A percentile compares a stretch with the other conserved stretches of the same genome.
phyloP scores from a whole-genome alignment of 768 basidiomycete genomes.

The Suillus plorans region DNA sequence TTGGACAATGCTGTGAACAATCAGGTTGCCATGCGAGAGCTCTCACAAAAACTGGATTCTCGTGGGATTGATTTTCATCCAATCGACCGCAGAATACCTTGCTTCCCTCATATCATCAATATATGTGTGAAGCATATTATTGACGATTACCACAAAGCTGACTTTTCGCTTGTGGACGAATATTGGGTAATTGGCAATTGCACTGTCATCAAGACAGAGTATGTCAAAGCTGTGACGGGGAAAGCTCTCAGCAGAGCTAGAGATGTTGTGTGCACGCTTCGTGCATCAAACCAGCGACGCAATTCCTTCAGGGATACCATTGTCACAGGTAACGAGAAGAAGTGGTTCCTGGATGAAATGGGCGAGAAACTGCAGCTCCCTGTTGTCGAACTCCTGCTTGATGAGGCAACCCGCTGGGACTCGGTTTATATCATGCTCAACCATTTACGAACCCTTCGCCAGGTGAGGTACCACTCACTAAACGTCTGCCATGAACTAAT shows the following conservation, averaged over 20 bases:
- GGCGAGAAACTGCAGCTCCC: slow-evolving; percentile 1
- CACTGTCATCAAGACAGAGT: too few species aligned
- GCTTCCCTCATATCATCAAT: not conserved
- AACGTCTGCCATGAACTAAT: not conserved
- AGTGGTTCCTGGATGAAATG: too few species aligned
- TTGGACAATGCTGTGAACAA: not conserved
- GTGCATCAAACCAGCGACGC: not conserved
- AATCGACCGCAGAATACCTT: not conserved
- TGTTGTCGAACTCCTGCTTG: too few species aligned
- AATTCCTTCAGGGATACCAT: slow-evolving; percentile 1
- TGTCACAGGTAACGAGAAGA: slow-evolving; percentile 1
- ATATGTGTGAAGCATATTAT: slow-evolving; percentile 5
- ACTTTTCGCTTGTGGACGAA: too few species aligned
- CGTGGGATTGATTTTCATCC: not conserved
- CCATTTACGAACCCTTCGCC: not conserved
- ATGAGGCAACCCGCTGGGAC: too few species aligned
- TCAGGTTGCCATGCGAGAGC: not conserved
- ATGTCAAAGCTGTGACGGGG: too few species aligned
- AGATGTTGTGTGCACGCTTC: not conserved
- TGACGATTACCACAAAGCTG: not conserved
- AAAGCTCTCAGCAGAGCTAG: slow-evolving; percentile 1
- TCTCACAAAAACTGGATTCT: not conserved
- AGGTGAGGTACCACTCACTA: not conserved
- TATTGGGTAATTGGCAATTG: too few species aligned
- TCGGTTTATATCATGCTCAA: too few species aligned